These are phyloP conservation scores for Mortierella sp. DNA, from an alignment of 371 early-diverging fungal species.

Conservation along the genomic window DNA sequence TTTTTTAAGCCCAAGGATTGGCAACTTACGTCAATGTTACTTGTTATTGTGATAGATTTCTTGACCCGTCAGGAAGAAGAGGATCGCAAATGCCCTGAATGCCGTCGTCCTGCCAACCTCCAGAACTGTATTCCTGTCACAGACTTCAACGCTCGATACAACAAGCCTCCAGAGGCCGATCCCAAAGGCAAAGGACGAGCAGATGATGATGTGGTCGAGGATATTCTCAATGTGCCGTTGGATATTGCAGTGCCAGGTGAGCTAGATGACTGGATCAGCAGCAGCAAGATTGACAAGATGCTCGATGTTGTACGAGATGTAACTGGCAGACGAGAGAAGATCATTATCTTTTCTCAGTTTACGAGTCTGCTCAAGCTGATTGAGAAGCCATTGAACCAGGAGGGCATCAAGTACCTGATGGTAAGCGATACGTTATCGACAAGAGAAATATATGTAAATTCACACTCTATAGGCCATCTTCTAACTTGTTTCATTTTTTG, in stretches of 20 bases:
- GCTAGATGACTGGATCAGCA: slow-evolving; percentile 54
- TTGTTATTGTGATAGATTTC: neutral
- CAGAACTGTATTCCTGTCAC: slow-evolving; percentile 39
- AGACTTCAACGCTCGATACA: slow-evolving; percentile 46
- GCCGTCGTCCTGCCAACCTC: slow-evolving; percentile 26
- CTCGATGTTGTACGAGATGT: slow-evolving; percentile 60
- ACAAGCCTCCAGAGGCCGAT: slow-evolving; percentile 19
- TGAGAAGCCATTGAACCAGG: slow-evolving; percentile 72
- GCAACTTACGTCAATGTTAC: neutral
- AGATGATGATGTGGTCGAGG: slow-evolving; percentile 8
- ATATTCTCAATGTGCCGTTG: neutral
- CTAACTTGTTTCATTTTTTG: neutral
- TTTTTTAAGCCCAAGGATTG: neutral
- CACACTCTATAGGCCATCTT: neutral
- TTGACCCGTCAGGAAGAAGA: slow-evolving; percentile 43
- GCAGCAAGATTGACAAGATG: slow-evolving; percentile 67
- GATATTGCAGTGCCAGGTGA: slow-evolving; percentile 26
- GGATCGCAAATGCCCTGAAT: slow-evolving; percentile 53
- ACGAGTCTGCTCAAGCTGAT: slow-evolving; percentile 83
- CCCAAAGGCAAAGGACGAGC: slow-evolving; percentile 48
- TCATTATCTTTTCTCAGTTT: slow-evolving; percentile 92
- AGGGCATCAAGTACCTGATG: slow-evolving; percentile 36
- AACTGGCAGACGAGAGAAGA: slow-evolving; percentile 67
- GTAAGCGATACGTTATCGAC: slow-evolving; percentile 10
- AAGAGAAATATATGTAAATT: neutral